Evolutionary conservation across 1,284 basidiomycete species (phyloP).

Genomic region (Ganoderma sinense): DNA sequence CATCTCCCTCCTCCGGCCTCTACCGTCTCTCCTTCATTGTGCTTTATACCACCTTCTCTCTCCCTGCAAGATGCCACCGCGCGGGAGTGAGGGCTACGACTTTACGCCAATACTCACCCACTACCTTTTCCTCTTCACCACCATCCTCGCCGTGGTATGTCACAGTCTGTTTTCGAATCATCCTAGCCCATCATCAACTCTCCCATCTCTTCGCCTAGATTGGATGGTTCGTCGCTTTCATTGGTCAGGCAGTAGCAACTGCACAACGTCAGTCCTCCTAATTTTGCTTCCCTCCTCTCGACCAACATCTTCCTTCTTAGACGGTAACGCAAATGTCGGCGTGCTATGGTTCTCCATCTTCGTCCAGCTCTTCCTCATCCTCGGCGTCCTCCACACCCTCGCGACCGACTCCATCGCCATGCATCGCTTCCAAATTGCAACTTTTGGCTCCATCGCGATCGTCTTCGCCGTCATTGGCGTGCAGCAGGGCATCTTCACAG

Average conservation of each 20-base stretch:
- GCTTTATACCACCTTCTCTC: constrained; percentile 4
- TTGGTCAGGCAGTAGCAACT: constrained; percentile 78
- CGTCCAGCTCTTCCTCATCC: constrained; percentile 83
- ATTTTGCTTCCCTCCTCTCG: background rate
- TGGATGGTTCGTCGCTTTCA: constrained; percentile 94
- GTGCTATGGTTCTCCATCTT: constrained; percentile 94
- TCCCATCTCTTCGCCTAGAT: constrained; percentile 50
- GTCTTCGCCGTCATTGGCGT: constrained; percentile 89
- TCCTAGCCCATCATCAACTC: constrained; percentile 18
- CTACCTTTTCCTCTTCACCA: constrained; percentile 89
- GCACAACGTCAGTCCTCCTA: constrained; percentile 59
- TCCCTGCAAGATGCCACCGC: constrained; percentile 50
- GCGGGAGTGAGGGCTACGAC: constrained; percentile 70
- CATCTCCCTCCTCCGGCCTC: constrained; percentile 8
- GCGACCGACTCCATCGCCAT: constrained; percentile 86
- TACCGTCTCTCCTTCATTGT: constrained; percentile 8
- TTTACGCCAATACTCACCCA: constrained; percentile 89
- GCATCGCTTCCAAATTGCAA: constrained; percentile 88
- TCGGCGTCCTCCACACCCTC: constrained; percentile 84
- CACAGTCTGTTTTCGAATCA: constrained; percentile 4
- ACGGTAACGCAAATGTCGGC: constrained; percentile 61
- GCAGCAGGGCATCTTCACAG: constrained; percentile 68
- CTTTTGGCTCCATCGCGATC: constrained; percentile 87
- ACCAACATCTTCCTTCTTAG: constrained; percentile 34
- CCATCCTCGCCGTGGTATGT: constrained; percentile 80